Evolutionary conservation across 169 alveolate genomes (phyloP).

Genomic region (Cryptosporidium canis): DNA sequence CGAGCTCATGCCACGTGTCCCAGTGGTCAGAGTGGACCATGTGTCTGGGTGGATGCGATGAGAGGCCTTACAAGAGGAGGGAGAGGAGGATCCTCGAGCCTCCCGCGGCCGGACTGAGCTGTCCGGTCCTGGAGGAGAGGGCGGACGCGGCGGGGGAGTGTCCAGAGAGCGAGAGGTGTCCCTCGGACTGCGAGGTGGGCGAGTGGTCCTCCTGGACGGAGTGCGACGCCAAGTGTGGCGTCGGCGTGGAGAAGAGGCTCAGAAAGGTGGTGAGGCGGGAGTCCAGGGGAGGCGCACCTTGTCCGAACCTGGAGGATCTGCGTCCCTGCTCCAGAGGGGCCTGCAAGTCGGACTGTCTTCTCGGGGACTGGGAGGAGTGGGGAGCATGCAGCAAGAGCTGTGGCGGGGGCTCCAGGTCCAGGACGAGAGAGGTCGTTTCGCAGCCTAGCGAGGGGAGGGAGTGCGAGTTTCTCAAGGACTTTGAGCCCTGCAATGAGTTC

Average conservation of each 20-base stretch:
- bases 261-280: slow-evolving; percentile 72
- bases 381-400: slow-evolving; percentile 76
- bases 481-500: slow-evolving; percentile 71
- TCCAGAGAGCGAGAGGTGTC: slow-evolving; percentile 23
- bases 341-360: slow-evolving; percentile 72
- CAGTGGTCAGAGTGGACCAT: slow-evolving; percentile 78
- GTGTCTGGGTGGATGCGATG: slow-evolving; percentile 78
- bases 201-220: slow-evolving; percentile 78
- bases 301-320: slow-evolving; percentile 40
- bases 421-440: slow-evolving; percentile 5
- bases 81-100: slow-evolving; percentile 31
- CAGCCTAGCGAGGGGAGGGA: slow-evolving; percentile 73
- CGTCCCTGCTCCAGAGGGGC: slow-evolving; percentile 71
- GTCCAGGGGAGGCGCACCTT: slow-evolving; percentile 72
- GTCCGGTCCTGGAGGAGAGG: slow-evolving; percentile 1
- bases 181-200: slow-evolving; percentile 75
- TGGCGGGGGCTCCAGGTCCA: slow-evolving; percentile 75
- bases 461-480: slow-evolving; percentile 72
- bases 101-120: neutral
- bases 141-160: neutral
- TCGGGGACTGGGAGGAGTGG: slow-evolving; percentile 78
- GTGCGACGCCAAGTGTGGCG: slow-evolving; percentile 76
- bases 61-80: slow-evolving; percentile 17
- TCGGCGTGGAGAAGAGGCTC: slow-evolving; percentile 41
- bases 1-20: slow-evolving; percentile 74